Evolutionary conservation across 2,329 filamentous ascomycete species (phyloP).

Genomic region (Xylaria sp.): DNA sequence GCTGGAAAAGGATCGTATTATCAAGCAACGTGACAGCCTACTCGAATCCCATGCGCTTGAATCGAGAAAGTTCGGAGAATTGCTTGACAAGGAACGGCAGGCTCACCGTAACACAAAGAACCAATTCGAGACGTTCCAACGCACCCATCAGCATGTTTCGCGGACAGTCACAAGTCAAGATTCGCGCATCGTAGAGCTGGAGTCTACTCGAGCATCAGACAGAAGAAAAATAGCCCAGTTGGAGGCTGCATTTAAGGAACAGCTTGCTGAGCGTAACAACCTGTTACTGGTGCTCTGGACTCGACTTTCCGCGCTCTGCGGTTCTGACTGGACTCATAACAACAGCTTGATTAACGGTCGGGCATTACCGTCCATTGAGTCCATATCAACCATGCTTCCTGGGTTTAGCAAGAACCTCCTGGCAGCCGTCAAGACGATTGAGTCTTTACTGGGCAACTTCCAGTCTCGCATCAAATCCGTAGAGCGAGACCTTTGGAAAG

Average conservation of each 20-base stretch:
- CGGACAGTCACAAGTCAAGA: constrained; percentile 88
- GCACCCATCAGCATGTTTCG: constrained; percentile 87
- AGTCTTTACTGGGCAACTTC: constrained; percentile 81
- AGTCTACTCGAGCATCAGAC: constrained; percentile 80
- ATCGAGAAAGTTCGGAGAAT: constrained; percentile 82
- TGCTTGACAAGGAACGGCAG: constrained; percentile 90
- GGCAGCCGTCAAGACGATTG: constrained; percentile 86
- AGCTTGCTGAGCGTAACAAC: constrained; percentile 89
- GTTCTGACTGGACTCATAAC: constrained; percentile 89
- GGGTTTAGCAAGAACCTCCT: constrained; percentile 92
- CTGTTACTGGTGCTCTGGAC: constrained; percentile 92
- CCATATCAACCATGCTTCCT: constrained; percentile 84
- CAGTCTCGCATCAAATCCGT: constrained; percentile 82
- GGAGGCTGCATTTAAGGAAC: constrained; percentile 85
- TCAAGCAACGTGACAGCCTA: constrained; percentile 88
- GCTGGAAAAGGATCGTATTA: constrained; percentile 89
- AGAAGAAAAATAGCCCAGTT: constrained; percentile 79
- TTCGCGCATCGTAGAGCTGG: constrained; percentile 84
- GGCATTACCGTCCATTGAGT: constrained; percentile 82
- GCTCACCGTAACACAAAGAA: constrained; percentile 87
- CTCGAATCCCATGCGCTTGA: constrained; percentile 91
- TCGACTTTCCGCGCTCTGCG: constrained; percentile 84
- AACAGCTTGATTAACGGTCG: constrained; percentile 91
- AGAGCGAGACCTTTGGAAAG: constrained; percentile 90
- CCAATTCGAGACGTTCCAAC: constrained; percentile 88